phyloP scores from a whole-genome alignment of 2,329 filamentous ascomycete genomes.

The Trichoderma gracile region DNA sequence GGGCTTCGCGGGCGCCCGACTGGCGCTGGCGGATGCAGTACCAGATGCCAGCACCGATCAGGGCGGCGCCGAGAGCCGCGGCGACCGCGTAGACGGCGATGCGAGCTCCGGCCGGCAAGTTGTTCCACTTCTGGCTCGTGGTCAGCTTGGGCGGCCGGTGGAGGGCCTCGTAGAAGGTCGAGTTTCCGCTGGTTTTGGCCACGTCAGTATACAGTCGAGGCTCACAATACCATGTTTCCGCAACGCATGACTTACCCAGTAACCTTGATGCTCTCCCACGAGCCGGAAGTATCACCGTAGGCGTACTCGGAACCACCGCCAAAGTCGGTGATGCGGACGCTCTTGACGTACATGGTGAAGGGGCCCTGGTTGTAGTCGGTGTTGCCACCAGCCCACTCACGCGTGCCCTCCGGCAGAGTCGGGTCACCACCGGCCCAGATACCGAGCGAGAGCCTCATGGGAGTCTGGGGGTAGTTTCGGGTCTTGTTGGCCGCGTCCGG shows the following conservation, averaged over 20 bases:
- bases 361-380: conserved; percentile 67
- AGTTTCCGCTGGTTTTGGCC: conserved; percentile 52
- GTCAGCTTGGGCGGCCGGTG: conserved; percentile 44
- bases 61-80: conserved; percentile 46
- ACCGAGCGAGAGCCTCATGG: conserved; percentile 68
- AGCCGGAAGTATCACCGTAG: conserved; percentile 62
- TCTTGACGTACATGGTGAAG: conserved; percentile 74
- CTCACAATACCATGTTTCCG: background rate
- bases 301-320: conserved; percentile 65
- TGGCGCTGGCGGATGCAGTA: conserved; percentile 59
- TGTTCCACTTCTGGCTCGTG: conserved; percentile 55
- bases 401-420: conserved; percentile 55
- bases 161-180: conserved; percentile 52
- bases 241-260: conserved; percentile 47
- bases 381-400: conserved; percentile 68
- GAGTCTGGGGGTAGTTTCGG: conserved; percentile 71
- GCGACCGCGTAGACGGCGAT: conserved; percentile 53
- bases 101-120: conserved; percentile 52
- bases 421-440: conserved; percentile 66
- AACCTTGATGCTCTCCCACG: conserved; percentile 64
- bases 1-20: conserved; percentile 53
- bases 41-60: conserved; percentile 47
- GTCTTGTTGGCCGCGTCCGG: conserved; percentile 63
- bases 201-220: conserved; percentile 28
- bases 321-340: conserved; percentile 56